A percentile compares a stretch with the other conserved stretches of the same genome.
Conservation (phyloP, 331 rosid species). For the Prunus yedoensis region DNA sequence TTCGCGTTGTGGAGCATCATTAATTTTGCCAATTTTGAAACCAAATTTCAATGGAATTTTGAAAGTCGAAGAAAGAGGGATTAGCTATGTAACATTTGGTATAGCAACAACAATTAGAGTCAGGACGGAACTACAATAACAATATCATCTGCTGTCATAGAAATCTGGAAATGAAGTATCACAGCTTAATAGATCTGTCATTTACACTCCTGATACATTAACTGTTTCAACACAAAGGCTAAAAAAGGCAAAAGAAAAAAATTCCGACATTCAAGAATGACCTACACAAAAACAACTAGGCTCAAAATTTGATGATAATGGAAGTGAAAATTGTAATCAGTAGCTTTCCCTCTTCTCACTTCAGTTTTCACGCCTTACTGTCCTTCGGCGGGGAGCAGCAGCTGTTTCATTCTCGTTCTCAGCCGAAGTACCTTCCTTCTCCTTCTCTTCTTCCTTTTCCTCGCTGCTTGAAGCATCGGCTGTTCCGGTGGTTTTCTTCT, state of each 20-base stretch:
- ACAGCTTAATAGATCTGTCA: slow-evolving; percentile 24
- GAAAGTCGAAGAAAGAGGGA: too few species aligned
- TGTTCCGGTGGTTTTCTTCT: slow-evolving; percentile 27
- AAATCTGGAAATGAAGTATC: not conserved
- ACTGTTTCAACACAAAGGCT: slow-evolving; percentile 26
- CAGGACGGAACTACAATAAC: not conserved
- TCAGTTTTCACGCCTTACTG: slow-evolving; percentile 57
- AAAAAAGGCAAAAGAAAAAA: slow-evolving; percentile 12
- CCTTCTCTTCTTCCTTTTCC: slow-evolving; percentile 53
- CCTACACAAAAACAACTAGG: slow-evolving; percentile 40
- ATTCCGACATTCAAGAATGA: slow-evolving; percentile 15
- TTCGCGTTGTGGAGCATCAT: too few species aligned
- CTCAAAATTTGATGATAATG: slow-evolving; percentile 43
- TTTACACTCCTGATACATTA: slow-evolving; percentile 39
- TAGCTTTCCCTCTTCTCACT: slow-evolving; percentile 28
- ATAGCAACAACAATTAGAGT: too few species aligned
- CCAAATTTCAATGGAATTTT: too few species aligned
- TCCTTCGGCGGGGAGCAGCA: slow-evolving; percentile 46
- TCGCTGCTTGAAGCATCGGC: slow-evolving; percentile 38
- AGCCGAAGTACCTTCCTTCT: slow-evolving; percentile 22
- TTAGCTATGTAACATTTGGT: too few species aligned
- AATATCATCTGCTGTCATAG: not conserved
- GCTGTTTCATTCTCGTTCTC: slow-evolving; percentile 48
- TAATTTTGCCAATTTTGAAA: too few species aligned
- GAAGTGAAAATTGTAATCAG: slow-evolving; percentile 2